Conservation (phyloP, 2,329 filamentous ascomycete species). For the Orbilia javanica region DNA sequence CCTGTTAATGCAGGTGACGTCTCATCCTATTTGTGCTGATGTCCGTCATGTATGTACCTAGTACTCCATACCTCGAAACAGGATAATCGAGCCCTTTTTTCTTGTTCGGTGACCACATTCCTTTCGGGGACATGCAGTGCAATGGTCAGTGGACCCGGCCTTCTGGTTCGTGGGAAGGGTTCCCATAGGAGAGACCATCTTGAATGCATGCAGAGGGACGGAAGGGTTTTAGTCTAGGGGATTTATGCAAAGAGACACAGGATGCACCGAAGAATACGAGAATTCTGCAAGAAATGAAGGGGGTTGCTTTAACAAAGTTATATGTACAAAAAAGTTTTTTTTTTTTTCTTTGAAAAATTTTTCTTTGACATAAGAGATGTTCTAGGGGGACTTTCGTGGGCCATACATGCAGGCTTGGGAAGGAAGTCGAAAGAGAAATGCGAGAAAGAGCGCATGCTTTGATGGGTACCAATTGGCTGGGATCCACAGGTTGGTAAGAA, state of each 20-base stretch:
- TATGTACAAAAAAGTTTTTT: conserved; percentile 42
- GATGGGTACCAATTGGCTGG: conserved; percentile 27
- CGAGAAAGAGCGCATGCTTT: conserved; percentile 16
- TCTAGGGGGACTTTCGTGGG: conserved; percentile 6
- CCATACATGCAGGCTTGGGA: conserved; percentile 28
- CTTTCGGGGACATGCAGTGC: conserved; percentile 43
- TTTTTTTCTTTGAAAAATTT: conserved; percentile 17
- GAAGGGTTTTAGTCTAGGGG: conserved; percentile 19
- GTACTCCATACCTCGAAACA: conserved; percentile 7
- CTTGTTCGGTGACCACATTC: conserved; percentile 17
- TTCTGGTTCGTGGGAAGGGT: conserved; percentile 57
- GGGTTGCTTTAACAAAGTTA: conserved; percentile 13
- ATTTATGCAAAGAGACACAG: conserved; percentile 23
- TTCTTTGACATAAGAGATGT: background rate
- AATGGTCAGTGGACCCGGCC: conserved; percentile 52
- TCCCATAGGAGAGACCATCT: conserved; percentile 50
- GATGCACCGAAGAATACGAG: conserved; percentile 24
- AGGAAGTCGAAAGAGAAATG: background rate
- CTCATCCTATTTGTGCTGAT: conserved; percentile 8
- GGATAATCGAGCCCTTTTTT: conserved; percentile 29
- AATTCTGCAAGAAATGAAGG: background rate
- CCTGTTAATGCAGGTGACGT: background rate
- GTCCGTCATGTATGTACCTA: conserved; percentile 25
- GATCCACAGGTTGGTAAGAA: conserved; percentile 17
- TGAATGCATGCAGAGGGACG: conserved; percentile 30